phyloP scores from a whole-genome alignment of 1,284 basidiomycete genomes.

The Rugosomyces carneus region DNA sequence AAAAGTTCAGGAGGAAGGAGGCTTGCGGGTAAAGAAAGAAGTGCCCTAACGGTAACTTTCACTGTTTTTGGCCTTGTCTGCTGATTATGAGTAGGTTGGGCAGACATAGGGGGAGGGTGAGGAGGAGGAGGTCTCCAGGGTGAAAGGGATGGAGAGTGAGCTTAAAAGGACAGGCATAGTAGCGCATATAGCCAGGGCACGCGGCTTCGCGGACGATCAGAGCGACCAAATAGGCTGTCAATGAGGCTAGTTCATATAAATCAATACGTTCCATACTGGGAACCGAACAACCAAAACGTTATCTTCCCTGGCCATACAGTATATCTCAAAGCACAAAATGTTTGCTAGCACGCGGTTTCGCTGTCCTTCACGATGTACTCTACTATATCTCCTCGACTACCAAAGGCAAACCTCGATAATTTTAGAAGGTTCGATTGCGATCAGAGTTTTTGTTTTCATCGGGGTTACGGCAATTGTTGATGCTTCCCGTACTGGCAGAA shows the following conservation, averaged over 20 bases:
- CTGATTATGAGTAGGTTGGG: constrained; percentile 4
- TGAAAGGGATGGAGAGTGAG: constrained; percentile 9
- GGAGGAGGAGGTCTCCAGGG: background rate
- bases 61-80: constrained; percentile 17
- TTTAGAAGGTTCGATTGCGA: background rate
- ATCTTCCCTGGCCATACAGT: background rate
- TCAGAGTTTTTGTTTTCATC: constrained; percentile 4
- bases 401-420: too few relatives aligned
- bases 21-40: constrained; percentile 19
- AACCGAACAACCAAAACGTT: constrained; percentile 11
- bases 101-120: constrained; percentile 10
- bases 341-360: too few relatives aligned
- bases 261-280: constrained; percentile 3
- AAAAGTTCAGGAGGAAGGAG: background rate
- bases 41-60: constrained; percentile 5
- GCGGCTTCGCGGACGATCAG: constrained; percentile 14
- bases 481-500: background rate
- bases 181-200: constrained; percentile 2
- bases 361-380: too few relatives aligned
- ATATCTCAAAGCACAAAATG: background rate
- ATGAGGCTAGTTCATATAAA: constrained; percentile 8
- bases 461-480: constrained; percentile 2
- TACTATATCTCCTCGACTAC: too few relatives aligned
- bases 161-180: constrained; percentile 12
- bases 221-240: constrained; percentile 16